A percentile compares a stretch with the other conserved stretches of the same genome.
phyloP scores from a whole-genome alignment of 2,329 filamentous ascomycete genomes.

The Fusarium anthophilum region DNA sequence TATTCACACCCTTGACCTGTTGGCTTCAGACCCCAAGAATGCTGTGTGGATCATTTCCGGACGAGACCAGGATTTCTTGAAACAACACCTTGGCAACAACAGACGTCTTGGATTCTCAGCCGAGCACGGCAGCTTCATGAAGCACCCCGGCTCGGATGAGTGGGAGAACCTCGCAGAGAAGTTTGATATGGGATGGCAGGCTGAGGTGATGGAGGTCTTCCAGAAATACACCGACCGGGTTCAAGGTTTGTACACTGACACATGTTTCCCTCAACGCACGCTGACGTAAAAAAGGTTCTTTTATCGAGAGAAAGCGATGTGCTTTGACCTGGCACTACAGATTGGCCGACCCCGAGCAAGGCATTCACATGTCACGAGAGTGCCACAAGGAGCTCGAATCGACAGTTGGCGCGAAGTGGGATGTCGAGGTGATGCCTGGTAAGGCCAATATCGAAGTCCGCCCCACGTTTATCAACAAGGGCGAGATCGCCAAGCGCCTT shows the following conservation, averaged over 20 bases:
- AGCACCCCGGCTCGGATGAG: slow-evolving; percentile 75
- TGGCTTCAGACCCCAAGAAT: slow-evolving; percentile 84
- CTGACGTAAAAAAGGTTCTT: slow-evolving; percentile 70
- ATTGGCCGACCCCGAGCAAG: slow-evolving; percentile 86
- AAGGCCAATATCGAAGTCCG: slow-evolving; percentile 97
- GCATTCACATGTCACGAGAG: slow-evolving; percentile 79
- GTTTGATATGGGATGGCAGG: slow-evolving; percentile 92
- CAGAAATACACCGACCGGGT: slow-evolving; percentile 88
- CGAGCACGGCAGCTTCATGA: slow-evolving; percentile 96
- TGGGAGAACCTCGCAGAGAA: slow-evolving; percentile 92
- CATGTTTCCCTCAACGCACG: background rate
- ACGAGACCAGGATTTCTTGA: slow-evolving; percentile 89
- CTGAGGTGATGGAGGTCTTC: slow-evolving; percentile 84
- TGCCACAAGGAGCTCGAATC: slow-evolving; percentile 84
- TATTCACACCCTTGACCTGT: slow-evolving; percentile 78
- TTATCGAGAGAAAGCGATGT: slow-evolving; percentile 93
- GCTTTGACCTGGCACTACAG: slow-evolving; percentile 98
- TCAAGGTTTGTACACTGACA: slow-evolving; percentile 66
- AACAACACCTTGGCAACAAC: slow-evolving; percentile 93
- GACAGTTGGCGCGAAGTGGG: slow-evolving; percentile 80
- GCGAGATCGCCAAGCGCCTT: slow-evolving; percentile 88
- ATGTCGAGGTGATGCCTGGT: slow-evolving; percentile 95
- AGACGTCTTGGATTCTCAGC: slow-evolving; percentile 89
- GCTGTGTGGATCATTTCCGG: slow-evolving; percentile 99
- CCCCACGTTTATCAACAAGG: slow-evolving; percentile 98